phyloP scores from a whole-genome alignment of 169 alveolate genomes.

The Eimeria necatrix region DNA sequence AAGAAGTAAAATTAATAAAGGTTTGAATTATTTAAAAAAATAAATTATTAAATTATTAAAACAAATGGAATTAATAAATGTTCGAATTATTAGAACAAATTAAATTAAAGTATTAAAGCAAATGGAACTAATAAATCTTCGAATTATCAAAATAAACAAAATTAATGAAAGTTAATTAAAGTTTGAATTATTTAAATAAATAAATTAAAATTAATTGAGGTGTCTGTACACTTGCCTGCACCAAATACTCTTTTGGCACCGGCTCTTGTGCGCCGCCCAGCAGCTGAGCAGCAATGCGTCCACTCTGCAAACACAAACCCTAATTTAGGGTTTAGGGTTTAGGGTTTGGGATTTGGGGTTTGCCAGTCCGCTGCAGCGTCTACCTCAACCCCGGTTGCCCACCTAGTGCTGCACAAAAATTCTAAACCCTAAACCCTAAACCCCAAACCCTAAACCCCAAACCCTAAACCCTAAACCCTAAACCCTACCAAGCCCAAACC shows the following conservation, averaged over 20 bases:
- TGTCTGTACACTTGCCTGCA: constrained; percentile 28
- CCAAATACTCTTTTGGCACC: constrained; percentile 37
- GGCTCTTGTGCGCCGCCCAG: constrained; percentile 13
- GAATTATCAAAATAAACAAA: background rate
- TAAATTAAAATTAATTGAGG: background rate
- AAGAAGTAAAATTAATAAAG: too few relatives aligned
- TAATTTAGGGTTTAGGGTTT: background rate
- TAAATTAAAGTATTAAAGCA: background rate
- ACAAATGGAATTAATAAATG: background rate
- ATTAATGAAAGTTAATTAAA: background rate
- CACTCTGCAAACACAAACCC: constrained; percentile 20
- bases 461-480: too few relatives aligned
- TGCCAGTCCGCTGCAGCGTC: too few relatives aligned
- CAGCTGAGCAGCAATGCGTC: constrained; percentile 68
- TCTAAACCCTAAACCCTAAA: too few relatives aligned
- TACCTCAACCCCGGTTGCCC: too few relatives aligned
- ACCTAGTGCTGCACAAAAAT: too few relatives aligned
- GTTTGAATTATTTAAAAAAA: background rate
- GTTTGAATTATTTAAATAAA: background rate
- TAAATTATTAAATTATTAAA: background rate
- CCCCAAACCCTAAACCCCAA: too few relatives aligned
- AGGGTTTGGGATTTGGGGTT: too few relatives aligned
- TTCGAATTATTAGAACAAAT: background rate
- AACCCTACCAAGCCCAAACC: too few relatives aligned
- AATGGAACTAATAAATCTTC: too few relatives aligned